Conservation (phyloP, 2,329 filamentous ascomycete species). For the Metarhizium guizhouense region DNA sequence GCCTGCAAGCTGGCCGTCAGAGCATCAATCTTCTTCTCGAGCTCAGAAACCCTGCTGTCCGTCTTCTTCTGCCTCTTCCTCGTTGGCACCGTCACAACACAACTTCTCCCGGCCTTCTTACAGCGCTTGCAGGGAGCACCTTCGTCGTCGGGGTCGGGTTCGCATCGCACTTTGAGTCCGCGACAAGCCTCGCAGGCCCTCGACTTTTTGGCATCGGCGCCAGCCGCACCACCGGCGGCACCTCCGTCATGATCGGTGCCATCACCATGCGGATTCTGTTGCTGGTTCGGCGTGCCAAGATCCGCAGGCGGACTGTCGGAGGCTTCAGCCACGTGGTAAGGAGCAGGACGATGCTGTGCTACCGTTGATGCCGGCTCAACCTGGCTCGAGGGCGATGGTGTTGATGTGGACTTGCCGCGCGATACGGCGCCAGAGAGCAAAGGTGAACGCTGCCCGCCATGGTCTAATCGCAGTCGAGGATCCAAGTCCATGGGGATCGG, state of each 20-base stretch:
- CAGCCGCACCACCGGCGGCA: conserved; percentile 12
- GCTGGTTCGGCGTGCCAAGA: conserved; percentile 1
- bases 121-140: conserved; percentile 67
- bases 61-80: conserved; percentile 87
- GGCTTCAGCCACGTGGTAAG: conserved; percentile 13
- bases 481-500: conserved; percentile 21
- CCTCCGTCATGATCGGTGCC: not conserved
- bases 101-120: conserved; percentile 68
- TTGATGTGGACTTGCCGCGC: conserved; percentile 5
- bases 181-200: conserved; percentile 70
- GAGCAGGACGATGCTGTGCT: not conserved
- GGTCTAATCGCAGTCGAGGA: conserved; percentile 18
- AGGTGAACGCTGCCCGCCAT: conserved; percentile 14
- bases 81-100: conserved; percentile 65
- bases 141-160: conserved; percentile 55
- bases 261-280: not conserved
- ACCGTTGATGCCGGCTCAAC: no score
- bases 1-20: conserved; percentile 72
- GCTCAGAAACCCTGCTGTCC: conserved; percentile 77
- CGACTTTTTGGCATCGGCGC: conserved; percentile 51
- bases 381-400: conserved; percentile 7
- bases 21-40: conserved; percentile 89
- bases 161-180: conserved; percentile 75
- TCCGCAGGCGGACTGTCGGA: conserved; percentile 6
- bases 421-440: not conserved